Percentiles rank a stretch among this genome's conserved stretches.
phyloP scores from a whole-genome alignment of 495 filamentous ascomycete genomes.

The Penicillium riverlandense region DNA sequence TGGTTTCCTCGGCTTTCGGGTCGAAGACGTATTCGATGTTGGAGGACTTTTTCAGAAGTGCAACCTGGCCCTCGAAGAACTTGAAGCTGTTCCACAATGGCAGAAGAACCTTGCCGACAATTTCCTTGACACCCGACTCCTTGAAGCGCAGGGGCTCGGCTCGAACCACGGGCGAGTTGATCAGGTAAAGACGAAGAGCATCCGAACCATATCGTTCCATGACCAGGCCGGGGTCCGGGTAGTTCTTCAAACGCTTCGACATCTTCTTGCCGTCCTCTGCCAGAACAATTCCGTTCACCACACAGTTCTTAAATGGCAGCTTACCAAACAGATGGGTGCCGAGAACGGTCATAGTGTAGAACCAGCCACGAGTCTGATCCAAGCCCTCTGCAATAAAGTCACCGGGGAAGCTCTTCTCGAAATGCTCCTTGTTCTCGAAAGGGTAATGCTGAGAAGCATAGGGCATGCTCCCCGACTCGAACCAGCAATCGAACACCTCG shows the following conservation, averaged over 20 bases:
- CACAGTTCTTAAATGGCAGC: constrained; percentile 91
- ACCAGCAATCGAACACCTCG: constrained; percentile 99
- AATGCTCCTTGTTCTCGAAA: constrained; percentile 83
- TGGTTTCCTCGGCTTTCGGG: constrained; percentile 60
- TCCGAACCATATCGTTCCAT: constrained; percentile 91
- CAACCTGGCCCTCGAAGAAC: constrained; percentile 96
- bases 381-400: constrained; percentile 97
- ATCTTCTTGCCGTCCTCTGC: constrained; percentile 98
- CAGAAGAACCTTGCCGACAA: constrained; percentile 86
- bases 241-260: constrained; percentile 97
- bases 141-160: constrained; percentile 90
- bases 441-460: constrained; percentile 92
- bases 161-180: constrained; percentile 94
- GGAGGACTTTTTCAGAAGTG: constrained; percentile 83
- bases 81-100: constrained; percentile 98
- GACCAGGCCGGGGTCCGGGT: constrained; percentile 80
- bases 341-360: constrained; percentile 87
- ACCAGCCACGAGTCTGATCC: constrained; percentile 95
- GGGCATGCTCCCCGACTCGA: constrained; percentile 91
- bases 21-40: constrained; percentile 74
- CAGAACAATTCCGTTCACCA: constrained; percentile 94
- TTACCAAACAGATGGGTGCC: constrained; percentile 86
- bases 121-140: constrained; percentile 89
- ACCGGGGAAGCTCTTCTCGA: constrained; percentile 78
- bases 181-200: constrained; percentile 88